Base-by-base conservation (phyloP, 2,329 filamentous ascomycete species). In the Ophiocordyceps robertsii region DNA sequence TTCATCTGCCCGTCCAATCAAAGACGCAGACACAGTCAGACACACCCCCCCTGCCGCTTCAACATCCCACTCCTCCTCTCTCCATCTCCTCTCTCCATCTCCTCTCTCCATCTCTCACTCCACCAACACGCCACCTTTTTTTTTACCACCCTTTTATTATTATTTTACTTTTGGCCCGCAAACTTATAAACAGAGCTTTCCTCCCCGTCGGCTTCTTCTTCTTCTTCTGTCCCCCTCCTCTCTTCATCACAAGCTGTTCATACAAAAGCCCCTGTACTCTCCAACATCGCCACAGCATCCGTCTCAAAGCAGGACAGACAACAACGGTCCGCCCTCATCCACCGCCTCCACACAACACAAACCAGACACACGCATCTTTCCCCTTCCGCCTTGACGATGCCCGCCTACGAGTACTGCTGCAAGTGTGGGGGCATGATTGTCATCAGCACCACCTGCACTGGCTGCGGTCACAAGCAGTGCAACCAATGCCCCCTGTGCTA, bases 391-490 rank as follows among this genome's bases (percentile, higher is more conserved):
- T 32, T 32, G 24, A 29, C 24, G 40, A 68, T 68, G 66, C 61
- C 65, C 55, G 59, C 62, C 51, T 68, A 65, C 51, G 66, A 68
- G 51, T 70, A 70, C 60, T 74, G 71, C 67, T 73, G 70, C 66
- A 58, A 71, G 53, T 74, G 70, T 61, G 67, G 67, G 51, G 60
- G 64, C 59, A 69, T 73, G 60, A 71, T 74, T 51, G 70, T 73
- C 62, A 74, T 74, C 61, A 73, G 69, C 67, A 70, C 61, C 56
- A 67, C 62, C 41, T 74, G 70, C 64, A 62, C 58, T 46, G 60
- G 63, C 53, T 74, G 70, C 55, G 60, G 62, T 41, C 70, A 74
- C 61, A 57, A 62, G 49, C 66, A 72, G 53, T 74, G 70, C 66
- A 54, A 49, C 46, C 56, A 66, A 45, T 74, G 70, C 58, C 54